A percentile compares a stretch with the other conserved stretches of the same genome.
These are phyloP conservation scores for Pneumocystis oryctolagi DNA, from an alignment of 1,139 yeast species.

Conservation along the genomic window DNA sequence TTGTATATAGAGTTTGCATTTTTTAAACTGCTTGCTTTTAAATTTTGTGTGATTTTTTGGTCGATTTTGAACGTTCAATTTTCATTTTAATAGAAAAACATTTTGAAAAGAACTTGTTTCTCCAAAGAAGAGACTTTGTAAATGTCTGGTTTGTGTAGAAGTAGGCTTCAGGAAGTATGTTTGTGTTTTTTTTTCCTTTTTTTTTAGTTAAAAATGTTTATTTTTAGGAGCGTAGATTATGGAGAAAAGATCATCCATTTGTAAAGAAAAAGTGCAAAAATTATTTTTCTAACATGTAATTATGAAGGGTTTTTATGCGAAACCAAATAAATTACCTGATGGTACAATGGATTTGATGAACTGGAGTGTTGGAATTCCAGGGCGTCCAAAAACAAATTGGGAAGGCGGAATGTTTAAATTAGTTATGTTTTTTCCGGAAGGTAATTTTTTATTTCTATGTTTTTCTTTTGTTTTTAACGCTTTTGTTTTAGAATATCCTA, in stretches of 20 bases:
- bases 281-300: background rate
- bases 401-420: conserved; percentile 80
- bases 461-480: background rate
- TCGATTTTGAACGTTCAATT: background rate
- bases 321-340: conserved; percentile 60
- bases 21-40: too few species aligned
- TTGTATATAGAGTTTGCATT: too few species aligned
- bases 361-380: conserved; percentile 96
- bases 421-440: conserved; percentile 59
- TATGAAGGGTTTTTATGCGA: conserved; percentile 63
- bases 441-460: conserved; percentile 1
- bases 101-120: background rate
- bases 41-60: too few species aligned
- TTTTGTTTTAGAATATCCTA: conserved; percentile 53
- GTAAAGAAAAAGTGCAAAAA: conserved; percentile 3
- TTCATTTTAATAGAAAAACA: background rate
- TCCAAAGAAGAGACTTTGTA: background rate
- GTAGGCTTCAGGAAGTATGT: conserved; percentile 67
- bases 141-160: conserved; percentile 39
- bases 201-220: background rate
- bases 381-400: conserved; percentile 77
- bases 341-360: conserved; percentile 71
- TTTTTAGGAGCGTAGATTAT: conserved; percentile 45
- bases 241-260: conserved; percentile 98
- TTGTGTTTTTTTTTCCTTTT: conserved; percentile 14